phyloP scores from a whole-genome alignment of 257 asterid species.

The Solanum lycopersicoides region DNA sequence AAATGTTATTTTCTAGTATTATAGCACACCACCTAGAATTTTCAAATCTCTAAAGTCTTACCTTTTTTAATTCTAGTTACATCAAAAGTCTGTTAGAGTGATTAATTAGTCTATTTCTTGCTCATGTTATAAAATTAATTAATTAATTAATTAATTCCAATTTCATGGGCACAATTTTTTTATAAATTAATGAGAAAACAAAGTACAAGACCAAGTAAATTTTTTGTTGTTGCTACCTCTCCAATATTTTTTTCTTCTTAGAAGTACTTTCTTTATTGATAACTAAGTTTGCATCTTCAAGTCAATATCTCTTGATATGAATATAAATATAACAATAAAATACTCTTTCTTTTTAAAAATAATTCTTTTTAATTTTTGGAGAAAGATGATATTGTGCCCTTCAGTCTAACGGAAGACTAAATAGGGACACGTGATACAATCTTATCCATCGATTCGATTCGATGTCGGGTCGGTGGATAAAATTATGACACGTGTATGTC shows the following conservation, averaged over 20 bases:
- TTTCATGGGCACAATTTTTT: background rate
- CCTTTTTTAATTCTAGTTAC: background rate
- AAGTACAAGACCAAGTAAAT: background rate
- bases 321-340: background rate
- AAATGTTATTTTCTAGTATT: background rate
- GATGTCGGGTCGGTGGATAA: no score
- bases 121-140: background rate
- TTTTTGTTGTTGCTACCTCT: background rate
- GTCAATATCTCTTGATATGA: background rate
- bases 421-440: no score
- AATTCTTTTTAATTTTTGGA: background rate
- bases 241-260: background rate
- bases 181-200: background rate
- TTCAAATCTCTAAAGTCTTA: background rate
- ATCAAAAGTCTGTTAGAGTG: background rate
- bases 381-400: background rate
- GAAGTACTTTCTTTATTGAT: background rate
- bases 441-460: no score
- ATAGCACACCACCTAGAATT: background rate
- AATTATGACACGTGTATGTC: no score
- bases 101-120: background rate
- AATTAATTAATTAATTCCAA: background rate
- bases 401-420: no score
- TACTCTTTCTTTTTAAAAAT: background rate
- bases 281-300: background rate